These are phyloP conservation scores for Neoscytalidium dimidiatum DNA, from an alignment of 2,329 filamentous ascomycete genomes.

Conservation along the genomic window DNA sequence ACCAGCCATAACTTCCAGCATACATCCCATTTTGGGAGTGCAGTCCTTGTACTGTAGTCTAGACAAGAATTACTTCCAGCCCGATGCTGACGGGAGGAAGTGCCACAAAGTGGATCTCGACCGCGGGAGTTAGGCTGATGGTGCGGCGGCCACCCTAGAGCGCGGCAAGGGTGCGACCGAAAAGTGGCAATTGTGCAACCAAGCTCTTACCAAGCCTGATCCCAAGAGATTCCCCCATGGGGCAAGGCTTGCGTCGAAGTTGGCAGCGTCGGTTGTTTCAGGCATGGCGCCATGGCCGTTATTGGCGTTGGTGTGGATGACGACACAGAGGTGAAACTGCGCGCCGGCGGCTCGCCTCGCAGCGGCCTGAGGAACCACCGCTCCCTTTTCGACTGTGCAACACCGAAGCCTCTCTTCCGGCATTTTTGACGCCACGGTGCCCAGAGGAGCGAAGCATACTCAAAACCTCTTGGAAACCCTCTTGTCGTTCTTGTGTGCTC, in stretches of 20 bases:
- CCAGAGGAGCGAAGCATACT: background rate
- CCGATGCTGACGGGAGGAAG: background rate
- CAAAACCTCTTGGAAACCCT: background rate
- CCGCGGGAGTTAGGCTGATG: background rate
- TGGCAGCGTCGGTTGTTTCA: background rate
- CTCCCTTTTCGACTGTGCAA: background rate
- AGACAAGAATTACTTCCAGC: background rate
- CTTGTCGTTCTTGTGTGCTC: background rate
- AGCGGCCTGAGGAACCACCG: background rate
- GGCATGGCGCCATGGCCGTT: background rate
- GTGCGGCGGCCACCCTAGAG: background rate
- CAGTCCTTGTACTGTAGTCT: background rate
- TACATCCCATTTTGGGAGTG: background rate
- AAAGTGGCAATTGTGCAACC: background rate
- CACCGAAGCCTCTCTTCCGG: background rate
- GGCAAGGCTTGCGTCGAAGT: background rate
- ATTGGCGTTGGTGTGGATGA: background rate
- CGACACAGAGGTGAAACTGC: background rate
- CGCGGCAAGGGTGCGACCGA: background rate
- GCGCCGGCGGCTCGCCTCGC: background rate
- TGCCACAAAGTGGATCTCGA: background rate
- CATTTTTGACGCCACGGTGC: background rate
- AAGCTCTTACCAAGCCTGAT: background rate
- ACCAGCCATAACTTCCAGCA: too few relatives aligned
- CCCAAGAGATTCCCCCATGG: background rate